Percentiles rank a stretch among this genome's conserved stretches.
These are phyloP conservation scores for Hypoxylon sp. DNA, from an alignment of 2,329 filamentous ascomycete genomes.

Conservation along the genomic window DNA sequence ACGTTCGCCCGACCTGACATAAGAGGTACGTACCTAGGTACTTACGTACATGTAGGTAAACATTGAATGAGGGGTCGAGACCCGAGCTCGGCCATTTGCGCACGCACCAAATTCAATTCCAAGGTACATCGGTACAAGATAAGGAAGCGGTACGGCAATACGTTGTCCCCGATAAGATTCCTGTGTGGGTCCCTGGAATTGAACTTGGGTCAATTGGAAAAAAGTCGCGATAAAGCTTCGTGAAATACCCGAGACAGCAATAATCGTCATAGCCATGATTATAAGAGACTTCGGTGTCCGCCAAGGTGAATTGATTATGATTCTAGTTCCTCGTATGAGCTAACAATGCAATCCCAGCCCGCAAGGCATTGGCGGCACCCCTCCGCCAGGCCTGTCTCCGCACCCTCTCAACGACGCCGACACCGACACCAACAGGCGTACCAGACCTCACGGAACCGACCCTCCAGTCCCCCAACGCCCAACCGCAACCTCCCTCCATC, in stretches of 20 bases:
- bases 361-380: slow-evolving; percentile 64
- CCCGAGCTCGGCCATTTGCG: not conserved
- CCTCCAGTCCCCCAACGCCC: slow-evolving; percentile 41
- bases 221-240: slow-evolving; percentile 41
- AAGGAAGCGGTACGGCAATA: slow-evolving; percentile 26
- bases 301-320: slow-evolving; percentile 47
- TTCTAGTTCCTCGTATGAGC: slow-evolving; percentile 40
- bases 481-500: slow-evolving; percentile 48
- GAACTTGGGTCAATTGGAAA: slow-evolving; percentile 29
- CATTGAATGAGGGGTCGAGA: not conserved
- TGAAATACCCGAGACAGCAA: slow-evolving; percentile 19
- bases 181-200: slow-evolving; percentile 11
- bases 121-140: slow-evolving; percentile 9
- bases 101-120: not conserved
- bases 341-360: slow-evolving; percentile 60
- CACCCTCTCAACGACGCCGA: slow-evolving; percentile 56
- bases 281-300: slow-evolving; percentile 54
- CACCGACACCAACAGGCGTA: slow-evolving; percentile 45
- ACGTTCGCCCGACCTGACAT: not conserved
- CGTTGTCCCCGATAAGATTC: slow-evolving; percentile 26
- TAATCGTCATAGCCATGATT: slow-evolving; percentile 49
- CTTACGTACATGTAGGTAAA: too few species aligned
- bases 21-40: too few species aligned
- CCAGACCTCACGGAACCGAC: slow-evolving; percentile 46
- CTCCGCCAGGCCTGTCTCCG: slow-evolving; percentile 59